phyloP scores from a whole-genome alignment of 129 eudicot species.

The Smallanthus sonchifolius region DNA sequence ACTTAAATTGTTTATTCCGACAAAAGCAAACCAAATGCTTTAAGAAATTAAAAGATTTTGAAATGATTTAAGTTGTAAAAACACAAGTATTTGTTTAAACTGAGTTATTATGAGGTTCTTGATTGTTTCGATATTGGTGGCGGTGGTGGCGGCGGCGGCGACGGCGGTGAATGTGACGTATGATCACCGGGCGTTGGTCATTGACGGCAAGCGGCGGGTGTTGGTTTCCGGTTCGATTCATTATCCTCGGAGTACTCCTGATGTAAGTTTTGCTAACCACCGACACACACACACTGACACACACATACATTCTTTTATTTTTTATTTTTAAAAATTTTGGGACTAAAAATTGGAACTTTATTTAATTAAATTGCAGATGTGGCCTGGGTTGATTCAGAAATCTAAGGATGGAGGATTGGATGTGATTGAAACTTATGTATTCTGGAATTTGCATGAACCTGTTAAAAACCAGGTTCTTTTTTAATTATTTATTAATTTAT shows the following conservation, averaged over 20 bases:
- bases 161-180: constrained; percentile 61
- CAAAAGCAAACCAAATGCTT: constrained; percentile 35
- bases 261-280: constrained; percentile 33
- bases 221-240: constrained; percentile 92
- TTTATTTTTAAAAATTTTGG: neutral
- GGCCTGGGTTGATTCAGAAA: constrained; percentile 95
- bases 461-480: constrained; percentile 63
- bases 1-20: constrained; percentile 18
- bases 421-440: constrained; percentile 87
- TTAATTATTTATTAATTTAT: neutral
- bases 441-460: constrained; percentile 98
- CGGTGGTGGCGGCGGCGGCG: constrained; percentile 27
- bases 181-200: constrained; percentile 86
- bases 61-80: neutral
- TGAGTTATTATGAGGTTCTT: constrained; percentile 16
- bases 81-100: too few relatives aligned
- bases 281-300: neutral
- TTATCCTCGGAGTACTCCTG: constrained; percentile 98
- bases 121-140: constrained; percentile 31
- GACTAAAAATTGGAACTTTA: neutral
- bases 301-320: neutral
- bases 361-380: constrained; percentile 60
- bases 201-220: constrained; percentile 80
- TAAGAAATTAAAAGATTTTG: constrained; percentile 9
- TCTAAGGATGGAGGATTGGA: constrained; percentile 96